phyloP scores from a whole-genome alignment of 495 filamentous ascomycete species.

The Annulohypoxylon bovei region DNA sequence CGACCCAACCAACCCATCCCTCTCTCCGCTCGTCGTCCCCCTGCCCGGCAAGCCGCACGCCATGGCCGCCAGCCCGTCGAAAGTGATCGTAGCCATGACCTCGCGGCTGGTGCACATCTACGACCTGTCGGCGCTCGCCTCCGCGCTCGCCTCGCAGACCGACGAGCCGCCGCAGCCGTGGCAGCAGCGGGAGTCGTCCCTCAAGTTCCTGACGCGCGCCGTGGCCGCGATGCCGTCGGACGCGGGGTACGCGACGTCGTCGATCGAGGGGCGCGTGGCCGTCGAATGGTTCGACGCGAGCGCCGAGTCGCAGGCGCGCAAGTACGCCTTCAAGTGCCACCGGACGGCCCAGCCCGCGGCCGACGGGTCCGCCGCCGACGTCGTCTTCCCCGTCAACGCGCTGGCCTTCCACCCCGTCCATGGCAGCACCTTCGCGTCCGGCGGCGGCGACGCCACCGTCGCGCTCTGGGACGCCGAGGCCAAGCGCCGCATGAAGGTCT shows the following conservation, averaged over 20 bases:
- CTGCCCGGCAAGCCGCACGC: conserved; percentile 90
- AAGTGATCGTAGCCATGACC: conserved; percentile 96
- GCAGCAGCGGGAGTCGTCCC: conserved; percentile 87
- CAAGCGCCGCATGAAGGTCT: conserved; percentile 90
- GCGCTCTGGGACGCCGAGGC: conserved; percentile 93
- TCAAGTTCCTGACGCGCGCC: conserved; percentile 95
- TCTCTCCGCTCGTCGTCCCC: conserved; percentile 64
- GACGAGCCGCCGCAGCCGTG: conserved; percentile 72
- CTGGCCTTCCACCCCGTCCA: conserved; percentile 90
- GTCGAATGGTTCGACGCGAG: conserved; percentile 98
- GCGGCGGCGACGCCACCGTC: conserved; percentile 94
- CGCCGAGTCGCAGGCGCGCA: conserved; percentile 82
- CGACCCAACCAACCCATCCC: conserved; percentile 59
- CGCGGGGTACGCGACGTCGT: conserved; percentile 85
- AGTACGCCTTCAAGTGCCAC: conserved; percentile 99
- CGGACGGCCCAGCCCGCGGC: conserved; percentile 63
- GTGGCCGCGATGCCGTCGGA: conserved; percentile 98
- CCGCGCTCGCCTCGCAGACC: conserved; percentile 59
- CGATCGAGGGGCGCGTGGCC: conserved; percentile 92
- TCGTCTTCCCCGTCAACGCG: conserved; percentile 95
- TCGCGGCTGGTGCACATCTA: conserved; percentile 91
- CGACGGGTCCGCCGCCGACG: conserved; percentile 63
- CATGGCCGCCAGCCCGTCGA: conserved; percentile 79
- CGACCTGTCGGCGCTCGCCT: conserved; percentile 75
- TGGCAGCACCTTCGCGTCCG: conserved; percentile 86